Conservation (phyloP, 306 rosid genomes). For the Arachis hypogaea region DNA sequence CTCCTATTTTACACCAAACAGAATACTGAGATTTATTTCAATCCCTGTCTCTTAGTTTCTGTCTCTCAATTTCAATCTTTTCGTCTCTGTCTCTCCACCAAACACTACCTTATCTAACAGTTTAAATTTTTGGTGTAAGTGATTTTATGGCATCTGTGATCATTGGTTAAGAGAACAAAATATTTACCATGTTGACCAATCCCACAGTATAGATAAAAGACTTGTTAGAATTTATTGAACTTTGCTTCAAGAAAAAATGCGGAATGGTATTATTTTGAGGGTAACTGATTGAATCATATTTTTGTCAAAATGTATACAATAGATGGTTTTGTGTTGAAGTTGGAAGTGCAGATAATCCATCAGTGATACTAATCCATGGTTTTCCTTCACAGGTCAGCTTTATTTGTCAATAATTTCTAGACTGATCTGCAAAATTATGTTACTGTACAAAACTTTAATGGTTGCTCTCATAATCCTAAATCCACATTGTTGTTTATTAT, state of each 20-base stretch:
- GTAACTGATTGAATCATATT: slow-evolving; percentile 54
- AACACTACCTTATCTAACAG: too few species aligned
- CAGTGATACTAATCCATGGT: slow-evolving; percentile 85
- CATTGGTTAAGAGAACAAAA: too few species aligned
- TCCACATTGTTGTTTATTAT: neutral
- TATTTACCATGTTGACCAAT: too few species aligned
- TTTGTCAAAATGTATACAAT: slow-evolving; percentile 59
- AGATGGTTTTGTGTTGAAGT: slow-evolving; percentile 94
- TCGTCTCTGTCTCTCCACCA: too few species aligned
- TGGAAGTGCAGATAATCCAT: slow-evolving; percentile 75
- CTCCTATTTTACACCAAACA: too few species aligned
- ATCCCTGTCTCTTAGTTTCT: too few species aligned
- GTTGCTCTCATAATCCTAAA: slow-evolving; percentile 13
- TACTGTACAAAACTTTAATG: neutral
- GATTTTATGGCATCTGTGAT: too few species aligned
- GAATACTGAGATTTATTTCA: too few species aligned
- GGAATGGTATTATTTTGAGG: slow-evolving; percentile 51
- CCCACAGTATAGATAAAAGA: neutral
- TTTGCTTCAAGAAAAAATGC: slow-evolving; percentile 39
- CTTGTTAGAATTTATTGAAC: slow-evolving; percentile 19
- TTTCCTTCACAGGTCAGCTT: slow-evolving; percentile 86
- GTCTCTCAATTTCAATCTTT: too few species aligned
- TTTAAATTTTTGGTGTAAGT: too few species aligned
- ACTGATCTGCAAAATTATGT: neutral
- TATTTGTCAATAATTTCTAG: slow-evolving; percentile 6